A percentile compares a stretch with the other conserved stretches of the same genome.
Conservation (phyloP, 1,284 basidiomycete genomes). For the Cutaneotrichosporon cavernicola region DNA sequence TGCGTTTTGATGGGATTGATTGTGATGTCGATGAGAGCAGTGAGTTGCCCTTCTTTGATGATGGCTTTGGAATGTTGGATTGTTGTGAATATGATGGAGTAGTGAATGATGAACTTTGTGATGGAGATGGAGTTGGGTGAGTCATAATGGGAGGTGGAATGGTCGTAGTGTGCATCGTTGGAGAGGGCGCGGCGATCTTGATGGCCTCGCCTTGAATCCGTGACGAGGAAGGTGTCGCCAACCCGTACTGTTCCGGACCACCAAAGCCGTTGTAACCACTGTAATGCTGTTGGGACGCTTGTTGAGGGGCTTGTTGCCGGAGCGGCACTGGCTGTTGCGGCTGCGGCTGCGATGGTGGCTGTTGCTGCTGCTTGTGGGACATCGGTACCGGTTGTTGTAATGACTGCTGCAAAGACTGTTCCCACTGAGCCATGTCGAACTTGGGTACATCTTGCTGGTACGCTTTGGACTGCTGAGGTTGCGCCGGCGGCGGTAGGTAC, state of each 20-base stretch:
- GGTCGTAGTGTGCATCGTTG: neutral
- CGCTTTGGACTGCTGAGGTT: neutral
- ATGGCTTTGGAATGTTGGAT: neutral
- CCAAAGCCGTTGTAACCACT: neutral
- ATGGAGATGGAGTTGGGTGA: neutral
- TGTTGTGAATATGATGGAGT: neutral
- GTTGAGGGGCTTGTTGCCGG: neutral
- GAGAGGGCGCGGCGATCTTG: neutral
- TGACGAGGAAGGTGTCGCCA: neutral
- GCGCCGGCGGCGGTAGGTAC: neutral
- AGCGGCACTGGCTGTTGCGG: neutral
- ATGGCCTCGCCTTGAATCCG: neutral
- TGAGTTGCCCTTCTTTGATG: neutral
- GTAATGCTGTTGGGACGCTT: neutral
- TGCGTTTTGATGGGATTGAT: neutral
- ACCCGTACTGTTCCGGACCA: neutral
- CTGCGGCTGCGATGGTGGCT: neutral
- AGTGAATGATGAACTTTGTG: too few relatives aligned
- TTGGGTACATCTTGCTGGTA: neutral
- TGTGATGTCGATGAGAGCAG: neutral
- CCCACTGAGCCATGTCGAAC: neutral
- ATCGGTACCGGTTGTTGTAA: neutral
- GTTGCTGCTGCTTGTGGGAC: neutral
- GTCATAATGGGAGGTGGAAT: neutral
- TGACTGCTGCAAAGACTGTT: slow-evolving; percentile 4